phyloP scores from a whole-genome alignment of 2,329 filamentous ascomycete genomes.

The Paecilomyces sp. region DNA sequence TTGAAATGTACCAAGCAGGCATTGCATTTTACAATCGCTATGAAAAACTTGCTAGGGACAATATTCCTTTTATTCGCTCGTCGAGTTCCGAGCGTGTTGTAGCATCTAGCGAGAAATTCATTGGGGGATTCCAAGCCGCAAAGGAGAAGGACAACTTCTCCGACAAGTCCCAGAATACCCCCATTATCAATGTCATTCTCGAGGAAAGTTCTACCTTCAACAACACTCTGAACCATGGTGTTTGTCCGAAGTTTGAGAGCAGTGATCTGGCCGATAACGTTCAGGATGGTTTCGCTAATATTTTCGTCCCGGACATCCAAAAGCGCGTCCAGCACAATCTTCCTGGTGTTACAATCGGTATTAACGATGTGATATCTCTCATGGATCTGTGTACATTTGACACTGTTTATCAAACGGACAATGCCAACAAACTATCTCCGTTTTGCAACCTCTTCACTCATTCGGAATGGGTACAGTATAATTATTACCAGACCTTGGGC shows the following conservation, averaged over 20 bases:
- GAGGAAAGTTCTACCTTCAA: slow-evolving; percentile 60
- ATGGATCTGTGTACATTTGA: slow-evolving; percentile 90
- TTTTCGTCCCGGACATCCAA: slow-evolving; percentile 63
- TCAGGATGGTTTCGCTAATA: slow-evolving; percentile 51
- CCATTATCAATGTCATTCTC: slow-evolving; percentile 59
- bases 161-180: slow-evolving; percentile 40
- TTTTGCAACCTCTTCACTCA: slow-evolving; percentile 72
- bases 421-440: slow-evolving; percentile 49
- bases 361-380: slow-evolving; percentile 57
- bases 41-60: slow-evolving; percentile 48
- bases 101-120: slow-evolving; percentile 68
- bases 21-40: slow-evolving; percentile 71
- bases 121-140: slow-evolving; percentile 62
- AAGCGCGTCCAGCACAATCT: slow-evolving; percentile 62
- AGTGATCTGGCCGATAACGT: slow-evolving; percentile 39
- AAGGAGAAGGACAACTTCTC: slow-evolving; percentile 37
- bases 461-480: slow-evolving; percentile 68
- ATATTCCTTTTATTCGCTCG: slow-evolving; percentile 63
- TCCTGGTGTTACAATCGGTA: slow-evolving; percentile 57
- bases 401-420: slow-evolving; percentile 55
- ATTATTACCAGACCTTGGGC: slow-evolving; percentile 70
- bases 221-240: slow-evolving; percentile 72
- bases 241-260: slow-evolving; percentile 64
- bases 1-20: slow-evolving; percentile 68
- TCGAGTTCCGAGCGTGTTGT: slow-evolving; percentile 65